Evolutionary conservation across 257 asterid species (phyloP), one percentile per base, ranked within the genome.

Genomic region (Solanum boliviense): DNA sequence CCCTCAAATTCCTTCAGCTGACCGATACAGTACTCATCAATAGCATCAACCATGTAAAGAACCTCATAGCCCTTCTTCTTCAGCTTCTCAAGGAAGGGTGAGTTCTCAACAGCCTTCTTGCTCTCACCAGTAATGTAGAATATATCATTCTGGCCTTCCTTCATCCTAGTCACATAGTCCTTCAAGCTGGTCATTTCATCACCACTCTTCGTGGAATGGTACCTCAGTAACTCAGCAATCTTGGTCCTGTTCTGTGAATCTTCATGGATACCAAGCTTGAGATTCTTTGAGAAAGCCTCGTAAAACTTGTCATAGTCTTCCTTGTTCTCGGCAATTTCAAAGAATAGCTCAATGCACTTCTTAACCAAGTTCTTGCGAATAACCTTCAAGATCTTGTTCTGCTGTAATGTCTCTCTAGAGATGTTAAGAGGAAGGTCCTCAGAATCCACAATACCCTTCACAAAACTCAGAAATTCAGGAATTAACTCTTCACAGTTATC

Each of bases 161-260:
- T 93, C 96, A 94, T 94, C 91, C 95, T 92, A 20, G 95, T 94
- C 90, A 93, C 95, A 20, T 93, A 93, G 88, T 93, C 95, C 92
- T 93, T 93, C 92, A 93, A 81, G 90, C 94, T 92, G 88, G 95
- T 93, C 92, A 92, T 48, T 52, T 93, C 95, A 89, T 92, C 95
- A 29, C 94, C 95, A 16, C 95, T 93, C 89, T 92, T 93, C 60
- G 95, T 92, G 9, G 95, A 91, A 84, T 92, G 94, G 89, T 92
- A 93, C 83, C 95, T 87, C 5, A 93, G 89, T 85, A 93, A 39
- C 48, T 93, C 95, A 85, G 95, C 95, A 29, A 93, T 29, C 91
- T 93, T 93, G 5, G 90, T 10, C 90, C 90, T 92, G 92, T 93
- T 93, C 44, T 90, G 93, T 9, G 95, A 92, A 85, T 93, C 95